Conservation (phyloP, 2,329 filamentous ascomycete species). For the Pseudogymnoascus destructans region DNA sequence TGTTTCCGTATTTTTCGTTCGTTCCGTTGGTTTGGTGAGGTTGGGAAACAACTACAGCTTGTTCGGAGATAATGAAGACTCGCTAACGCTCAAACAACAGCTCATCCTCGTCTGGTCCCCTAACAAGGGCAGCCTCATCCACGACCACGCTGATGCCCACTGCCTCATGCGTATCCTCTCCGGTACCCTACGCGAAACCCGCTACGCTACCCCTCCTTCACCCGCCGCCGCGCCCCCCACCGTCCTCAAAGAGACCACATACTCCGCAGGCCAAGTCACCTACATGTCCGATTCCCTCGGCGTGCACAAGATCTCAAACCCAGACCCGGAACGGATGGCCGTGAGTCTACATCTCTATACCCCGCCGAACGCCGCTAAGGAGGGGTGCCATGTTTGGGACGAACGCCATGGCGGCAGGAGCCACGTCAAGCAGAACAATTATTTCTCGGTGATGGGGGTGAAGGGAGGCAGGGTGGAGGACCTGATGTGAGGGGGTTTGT, state of each 20-base stretch:
- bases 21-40: background rate
- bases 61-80: background rate
- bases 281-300: conserved; percentile 90
- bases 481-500: background rate
- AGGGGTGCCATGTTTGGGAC: conserved; percentile 73
- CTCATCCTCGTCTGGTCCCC: conserved; percentile 84
- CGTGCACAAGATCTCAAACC: conserved; percentile 70
- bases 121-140: conserved; percentile 69
- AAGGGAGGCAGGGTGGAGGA: background rate
- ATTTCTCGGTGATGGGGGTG: conserved; percentile 43
- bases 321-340: conserved; percentile 56
- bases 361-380: conserved; percentile 74
- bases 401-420: conserved; percentile 59
- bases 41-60: background rate
- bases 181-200: conserved; percentile 67
- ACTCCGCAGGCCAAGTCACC: conserved; percentile 60
- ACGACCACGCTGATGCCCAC: conserved; percentile 80
- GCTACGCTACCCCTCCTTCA: conserved; percentile 46
- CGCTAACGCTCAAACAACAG: conserved; percentile 31
- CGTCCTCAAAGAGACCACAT: conserved; percentile 53
- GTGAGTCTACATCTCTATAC: conserved; percentile 83
- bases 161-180: conserved; percentile 85
- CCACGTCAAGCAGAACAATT: conserved; percentile 57
- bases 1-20: conserved; percentile 12
- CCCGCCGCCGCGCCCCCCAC: conserved; percentile 42